A percentile compares a stretch with the other conserved stretches of the same genome.
Evolutionary conservation across 306 rosid genomes (phyloP).

Genomic region (Sicyos baderoa): DNA sequence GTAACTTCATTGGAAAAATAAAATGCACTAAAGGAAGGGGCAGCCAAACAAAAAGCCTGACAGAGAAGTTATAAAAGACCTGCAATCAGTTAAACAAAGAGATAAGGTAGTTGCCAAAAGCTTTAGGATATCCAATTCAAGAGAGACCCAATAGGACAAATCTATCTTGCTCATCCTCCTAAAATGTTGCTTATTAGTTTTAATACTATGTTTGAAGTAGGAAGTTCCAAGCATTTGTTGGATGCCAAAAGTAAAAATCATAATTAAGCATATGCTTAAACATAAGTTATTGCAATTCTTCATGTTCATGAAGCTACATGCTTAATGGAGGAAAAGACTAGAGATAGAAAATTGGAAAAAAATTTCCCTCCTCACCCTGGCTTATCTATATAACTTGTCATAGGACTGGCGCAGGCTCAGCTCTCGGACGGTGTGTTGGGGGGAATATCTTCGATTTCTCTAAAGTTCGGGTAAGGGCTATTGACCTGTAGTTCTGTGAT

Average conservation of each 20-base stretch:
- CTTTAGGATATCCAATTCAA: not conserved
- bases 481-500: conserved; percentile 53
- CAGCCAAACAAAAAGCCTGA: not conserved
- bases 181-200: not conserved
- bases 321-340: conserved; percentile 13
- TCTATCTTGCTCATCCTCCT: not conserved
- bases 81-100: not conserved
- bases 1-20: not conserved
- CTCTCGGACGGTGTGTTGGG: conserved; percentile 33
- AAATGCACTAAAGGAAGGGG: not conserved
- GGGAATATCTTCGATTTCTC: conserved; percentile 48
- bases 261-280: conserved; percentile 11
- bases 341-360: conserved; percentile 9
- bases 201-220: not conserved
- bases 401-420: conserved; percentile 33
- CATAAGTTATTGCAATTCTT: not conserved
- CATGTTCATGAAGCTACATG: not conserved
- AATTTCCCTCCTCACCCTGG: conserved; percentile 25
- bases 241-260: conserved; percentile 14
- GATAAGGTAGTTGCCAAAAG: not conserved
- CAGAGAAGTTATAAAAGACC: not conserved
- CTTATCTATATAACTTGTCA: conserved; percentile 1
- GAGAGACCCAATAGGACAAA: not conserved
- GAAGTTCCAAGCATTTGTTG: not conserved
- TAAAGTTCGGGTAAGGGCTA: conserved; percentile 45